A percentile compares a stretch with the other conserved stretches of the same genome.
phyloP scores from a whole-genome alignment of 2,329 filamentous ascomycete genomes.

The Capronia epimyces region DNA sequence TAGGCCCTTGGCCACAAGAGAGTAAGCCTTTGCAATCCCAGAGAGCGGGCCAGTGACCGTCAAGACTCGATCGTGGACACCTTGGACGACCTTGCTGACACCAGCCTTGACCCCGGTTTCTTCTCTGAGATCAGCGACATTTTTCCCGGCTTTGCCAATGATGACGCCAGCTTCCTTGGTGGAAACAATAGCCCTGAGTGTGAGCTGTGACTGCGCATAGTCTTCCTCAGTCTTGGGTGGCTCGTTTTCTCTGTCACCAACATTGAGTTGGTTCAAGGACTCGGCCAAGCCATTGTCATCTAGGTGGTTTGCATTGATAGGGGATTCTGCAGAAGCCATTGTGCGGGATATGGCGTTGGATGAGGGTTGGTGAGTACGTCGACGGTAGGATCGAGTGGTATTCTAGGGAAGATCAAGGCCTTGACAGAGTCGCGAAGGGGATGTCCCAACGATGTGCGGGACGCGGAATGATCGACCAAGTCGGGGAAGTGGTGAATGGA shows the following conservation, averaged over 20 bases:
- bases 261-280: constrained; percentile 59
- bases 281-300: constrained; percentile 60
- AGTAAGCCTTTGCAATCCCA: constrained; percentile 84
- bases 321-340: constrained; percentile 59
- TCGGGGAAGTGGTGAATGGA: neutral
- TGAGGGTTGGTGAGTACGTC: neutral
- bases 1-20: constrained; percentile 83
- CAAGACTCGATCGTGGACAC: constrained; percentile 92
- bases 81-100: constrained; percentile 96
- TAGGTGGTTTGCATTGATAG: constrained; percentile 48
- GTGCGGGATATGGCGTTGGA: constrained; percentile 20
- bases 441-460: neutral
- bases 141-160: constrained; percentile 97
- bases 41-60: constrained; percentile 89
- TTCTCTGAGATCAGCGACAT: constrained; percentile 92
- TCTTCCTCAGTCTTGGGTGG: constrained; percentile 92
- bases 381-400: constrained; percentile 1
- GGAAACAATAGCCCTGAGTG: constrained; percentile 92
- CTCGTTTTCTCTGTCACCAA: constrained; percentile 62
- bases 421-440: neutral
- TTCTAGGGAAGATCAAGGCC: neutral
- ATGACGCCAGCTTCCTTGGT: constrained; percentile 99
- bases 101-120: constrained; percentile 97
- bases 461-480: constrained; percentile 3
- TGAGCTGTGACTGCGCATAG: constrained; percentile 87